Evolutionary conservation across 2,329 filamentous ascomycete species (phyloP), one percentile per base, ranked within the genome.

Genomic region (Emergomyces orientalis): DNA sequence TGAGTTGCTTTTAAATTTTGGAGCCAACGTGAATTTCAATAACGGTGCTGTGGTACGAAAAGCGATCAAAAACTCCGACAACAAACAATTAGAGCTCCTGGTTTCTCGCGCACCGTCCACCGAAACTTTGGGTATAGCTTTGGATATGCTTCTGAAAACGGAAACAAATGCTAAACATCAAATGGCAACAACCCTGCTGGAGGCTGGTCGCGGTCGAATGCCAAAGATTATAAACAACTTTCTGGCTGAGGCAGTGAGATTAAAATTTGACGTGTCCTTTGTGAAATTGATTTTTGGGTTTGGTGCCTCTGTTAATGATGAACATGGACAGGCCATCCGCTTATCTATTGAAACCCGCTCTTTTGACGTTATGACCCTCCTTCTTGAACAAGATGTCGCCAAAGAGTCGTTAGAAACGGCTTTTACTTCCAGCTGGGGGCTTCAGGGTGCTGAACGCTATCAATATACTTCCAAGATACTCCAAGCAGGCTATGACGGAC

Each of bases 381-480:
- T 67, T 41, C 54, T 68, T 6, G 30, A 59, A 14, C 65, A 67
- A 25, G 51, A 59, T 32, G 32, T 62, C n/a, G 39, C 63, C 13
- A 43, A 49, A 27, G 54, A 56, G 25, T 62, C 60, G 3, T 58
- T 68, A 17, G 65, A 67, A 56, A 56, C 41, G n/a, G 64, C 62
- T 34, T 67, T 68, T 55, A 32, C 45, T 17, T 51, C 60, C 39
- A 61, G 52, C 17, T 64, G 63, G 57, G 54, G 41, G 4, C 27
- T 65, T 17, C 47, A 63, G 41, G 47, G 59, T 14, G 13, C 49
- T 22, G 58, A 56, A 13, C 56, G 64, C n/a, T 27, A 63, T 32
- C 54, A 49, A 11, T 68, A 70, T 57, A 66, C 64, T 14, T 66
- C 63, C 4, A 63, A 64, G 51, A 63, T 72, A 22, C 67, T 73